phyloP scores from a whole-genome alignment of 169 alveolate species.

The Plasmodium relictum region DNA sequence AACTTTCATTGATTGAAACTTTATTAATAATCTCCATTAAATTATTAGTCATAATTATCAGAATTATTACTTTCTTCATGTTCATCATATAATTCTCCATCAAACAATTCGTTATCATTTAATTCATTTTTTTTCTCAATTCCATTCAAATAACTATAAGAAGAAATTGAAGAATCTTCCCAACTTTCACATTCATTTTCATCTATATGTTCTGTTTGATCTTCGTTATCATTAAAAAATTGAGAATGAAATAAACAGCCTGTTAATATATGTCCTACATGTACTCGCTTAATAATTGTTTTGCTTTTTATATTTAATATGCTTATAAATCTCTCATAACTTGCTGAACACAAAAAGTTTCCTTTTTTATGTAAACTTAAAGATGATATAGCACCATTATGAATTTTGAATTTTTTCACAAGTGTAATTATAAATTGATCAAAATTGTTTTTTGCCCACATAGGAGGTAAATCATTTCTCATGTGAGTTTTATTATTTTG shows the following conservation, averaged over 20 bases:
- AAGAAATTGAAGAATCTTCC: neutral
- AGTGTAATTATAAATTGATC: conserved; percentile 27
- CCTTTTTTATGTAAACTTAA: conserved; percentile 79
- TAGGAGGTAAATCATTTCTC: conserved; percentile 56
- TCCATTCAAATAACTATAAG: conserved; percentile 1
- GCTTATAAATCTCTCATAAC: conserved; percentile 77
- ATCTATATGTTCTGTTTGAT: neutral
- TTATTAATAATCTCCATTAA: neutral
- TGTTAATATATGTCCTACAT: conserved; percentile 56
- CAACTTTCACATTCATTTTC: conserved; percentile 24
- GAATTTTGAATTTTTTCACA: conserved; percentile 44
- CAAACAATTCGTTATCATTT: conserved; percentile 10
- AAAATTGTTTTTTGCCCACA: conserved; percentile 63
- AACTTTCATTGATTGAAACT: neutral
- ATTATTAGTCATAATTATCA: neutral
- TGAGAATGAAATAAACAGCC: conserved; percentile 44
- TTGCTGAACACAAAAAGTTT: conserved; percentile 76
- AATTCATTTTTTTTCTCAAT: neutral
- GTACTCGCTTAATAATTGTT: conserved; percentile 41
- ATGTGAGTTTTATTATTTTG: conserved; percentile 43
- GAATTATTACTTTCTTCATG: conserved; percentile 19
- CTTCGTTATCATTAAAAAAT: conserved; percentile 15
- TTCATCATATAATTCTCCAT: conserved; percentile 29
- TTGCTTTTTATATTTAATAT: conserved; percentile 35
- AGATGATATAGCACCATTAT: conserved; percentile 76